Evolutionary conservation across 345 rosid genomes (phyloP).

Genomic region (Passiflora organensis): DNA sequence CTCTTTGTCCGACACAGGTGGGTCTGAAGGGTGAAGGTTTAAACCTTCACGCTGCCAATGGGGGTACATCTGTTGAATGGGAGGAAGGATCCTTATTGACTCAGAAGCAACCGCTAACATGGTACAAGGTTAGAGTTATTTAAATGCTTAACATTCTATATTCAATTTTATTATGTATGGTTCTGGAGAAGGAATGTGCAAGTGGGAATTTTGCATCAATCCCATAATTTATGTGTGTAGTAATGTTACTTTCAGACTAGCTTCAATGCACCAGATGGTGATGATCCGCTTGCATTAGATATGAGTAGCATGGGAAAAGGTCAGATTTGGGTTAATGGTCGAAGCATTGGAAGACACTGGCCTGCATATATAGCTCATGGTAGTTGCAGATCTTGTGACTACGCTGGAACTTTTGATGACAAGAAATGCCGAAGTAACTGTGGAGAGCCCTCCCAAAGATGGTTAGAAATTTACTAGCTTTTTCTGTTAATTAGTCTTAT

Average conservation of each 20-base stretch:
- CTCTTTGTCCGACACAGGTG: slow-evolving; percentile 15
- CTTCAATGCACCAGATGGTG: slow-evolving; percentile 56
- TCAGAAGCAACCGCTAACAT: slow-evolving; percentile 22
- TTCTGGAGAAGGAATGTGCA: neutral
- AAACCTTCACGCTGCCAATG: slow-evolving; percentile 18
- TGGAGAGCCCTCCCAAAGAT: slow-evolving; percentile 23
- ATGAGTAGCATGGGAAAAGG: slow-evolving; percentile 47
- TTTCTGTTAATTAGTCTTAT: neutral
- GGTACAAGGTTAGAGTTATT: slow-evolving; percentile 25
- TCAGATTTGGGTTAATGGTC: slow-evolving; percentile 81
- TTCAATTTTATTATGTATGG: neutral
- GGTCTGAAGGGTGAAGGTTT: slow-evolving; percentile 29
- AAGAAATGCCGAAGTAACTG: slow-evolving; percentile 23
- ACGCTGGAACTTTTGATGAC: slow-evolving; percentile 22
- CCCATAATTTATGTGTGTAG: neutral
- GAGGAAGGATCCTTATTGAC: slow-evolving; percentile 11
- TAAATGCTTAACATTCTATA: neutral
- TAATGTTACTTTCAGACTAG: slow-evolving; percentile 41
- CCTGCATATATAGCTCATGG: slow-evolving; percentile 22
- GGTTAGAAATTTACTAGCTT: slow-evolving; percentile 7
- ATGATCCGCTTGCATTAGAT: slow-evolving; percentile 75
- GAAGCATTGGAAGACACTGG: slow-evolving; percentile 71
- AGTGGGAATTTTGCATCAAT: neutral
- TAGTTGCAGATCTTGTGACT: slow-evolving; percentile 15
- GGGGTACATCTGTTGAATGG: slow-evolving; percentile 31